These are phyloP conservation scores for Cyclotella atomus DNA, from an alignment of 108 stramenopile species.

Conservation along the genomic window DNA sequence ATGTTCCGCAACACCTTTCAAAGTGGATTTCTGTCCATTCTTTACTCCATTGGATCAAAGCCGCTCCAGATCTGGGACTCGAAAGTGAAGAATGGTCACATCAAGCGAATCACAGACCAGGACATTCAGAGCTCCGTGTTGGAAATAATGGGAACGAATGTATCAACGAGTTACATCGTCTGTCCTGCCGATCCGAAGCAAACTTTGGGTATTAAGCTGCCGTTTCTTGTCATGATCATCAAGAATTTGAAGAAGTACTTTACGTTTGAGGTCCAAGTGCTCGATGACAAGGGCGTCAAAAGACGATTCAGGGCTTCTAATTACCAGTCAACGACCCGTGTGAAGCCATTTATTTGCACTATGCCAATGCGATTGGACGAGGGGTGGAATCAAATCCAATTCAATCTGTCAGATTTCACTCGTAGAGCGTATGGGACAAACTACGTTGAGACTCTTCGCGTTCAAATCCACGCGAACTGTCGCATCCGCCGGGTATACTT, in stretches of 20 bases:
- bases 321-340: conserved; percentile 91
- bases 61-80: conserved; percentile 93
- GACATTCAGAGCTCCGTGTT: conserved; percentile 93
- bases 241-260: conserved; percentile 97
- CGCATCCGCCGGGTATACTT: conserved; percentile 93
- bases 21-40: conserved; percentile 91
- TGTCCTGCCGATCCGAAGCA: conserved; percentile 87
- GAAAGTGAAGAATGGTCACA: conserved; percentile 90
- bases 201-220: conserved; percentile 91
- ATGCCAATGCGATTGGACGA: conserved; percentile 96
- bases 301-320: conserved; percentile 91
- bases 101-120: conserved; percentile 92
- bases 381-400: conserved; percentile 96
- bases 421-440: conserved; percentile 95
- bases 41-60: conserved; percentile 92
- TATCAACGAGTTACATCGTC: conserved; percentile 90
- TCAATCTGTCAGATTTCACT: conserved; percentile 92
- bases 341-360: conserved; percentile 95
- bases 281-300: conserved; percentile 90
- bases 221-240: conserved; percentile 93
- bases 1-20: conserved; percentile 96
- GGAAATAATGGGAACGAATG: conserved; percentile 94
- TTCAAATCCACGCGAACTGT: conserved; percentile 95
- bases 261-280: conserved; percentile 93
- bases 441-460: conserved; percentile 91